Base-by-base conservation (phyloP, 176 grass and related monocot genomes). In the Pontederia paniculata region DNA sequence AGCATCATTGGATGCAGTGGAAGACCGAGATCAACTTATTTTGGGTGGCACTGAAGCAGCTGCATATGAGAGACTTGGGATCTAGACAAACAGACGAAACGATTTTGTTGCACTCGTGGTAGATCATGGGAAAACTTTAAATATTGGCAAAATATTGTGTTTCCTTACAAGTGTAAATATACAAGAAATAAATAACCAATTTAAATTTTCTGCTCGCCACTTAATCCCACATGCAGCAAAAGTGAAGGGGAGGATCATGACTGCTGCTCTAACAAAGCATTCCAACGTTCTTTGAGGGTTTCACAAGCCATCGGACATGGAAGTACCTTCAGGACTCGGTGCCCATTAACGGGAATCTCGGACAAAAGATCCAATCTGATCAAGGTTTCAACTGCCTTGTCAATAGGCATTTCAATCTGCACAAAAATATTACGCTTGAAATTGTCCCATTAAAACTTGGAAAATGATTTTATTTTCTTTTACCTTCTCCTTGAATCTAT, bases 361-460 rank as follows among this genome's bases (percentile, higher is more conserved):
- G 76, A 71, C 50, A 90, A 71, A 67, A 97, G 54, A 6, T 76
- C 85, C 63, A 97, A 54, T 23, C 83, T 88, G 53, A 81, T 12
- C 1, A 97, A 60, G 10, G 91, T 97, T 37, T 90, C 77, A 74
- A 87, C 73, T 57, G 83, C 91, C 73, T 87, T 79, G 52, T 97
- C 81, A 14, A 97, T 78, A 9, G 91, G 86, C 91, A 97, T 97
- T 67, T 97, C 91, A 66, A 90, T 89, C 91, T 90, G 60, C 63
- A 74, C 50, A 12, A 60, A 52, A 52, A 42, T 12, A 72, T 58
- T 1, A 21, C 31, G 18, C 15, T 37, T 21, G 22, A 71, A 0
- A 47, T 12, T 63, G 59, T 28, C 28, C 10, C 16, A 13, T 50
- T 1, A 57, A 54, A 11, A 42, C 10, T 60, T 41, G 21, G 47